Conservation (phyloP, 225 moss, liverwort and hornwort species). For the Takakia lepidozioides region DNA sequence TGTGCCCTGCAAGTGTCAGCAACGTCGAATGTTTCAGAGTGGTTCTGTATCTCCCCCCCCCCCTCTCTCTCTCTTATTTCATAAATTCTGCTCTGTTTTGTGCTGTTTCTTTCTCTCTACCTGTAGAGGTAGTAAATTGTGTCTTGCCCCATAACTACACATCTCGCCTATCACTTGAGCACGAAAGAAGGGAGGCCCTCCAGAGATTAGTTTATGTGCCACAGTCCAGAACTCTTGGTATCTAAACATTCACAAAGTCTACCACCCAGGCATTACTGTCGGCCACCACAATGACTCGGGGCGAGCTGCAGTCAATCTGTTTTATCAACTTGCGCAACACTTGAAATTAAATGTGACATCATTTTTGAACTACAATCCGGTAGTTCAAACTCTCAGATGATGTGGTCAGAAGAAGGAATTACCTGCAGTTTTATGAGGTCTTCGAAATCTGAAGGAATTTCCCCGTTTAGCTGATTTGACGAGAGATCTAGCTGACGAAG, state of each 20-base stretch:
- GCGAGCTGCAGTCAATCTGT: no score
- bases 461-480: slow-evolving; percentile 21
- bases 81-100: slow-evolving; percentile 5
- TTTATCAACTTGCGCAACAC: no score
- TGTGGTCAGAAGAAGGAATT: background rate
- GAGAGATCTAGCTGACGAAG: slow-evolving; percentile 31
- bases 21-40: background rate
- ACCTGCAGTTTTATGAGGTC: slow-evolving; percentile 27
- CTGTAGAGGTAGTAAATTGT: background rate
- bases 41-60: background rate
- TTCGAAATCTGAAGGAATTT: slow-evolving; percentile 31
- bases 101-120: background rate
- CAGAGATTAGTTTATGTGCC: no score
- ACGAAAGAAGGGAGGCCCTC: no score
- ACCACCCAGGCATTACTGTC: background rate
- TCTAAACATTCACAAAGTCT: background rate
- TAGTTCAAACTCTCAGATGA: background rate
- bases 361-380: background rate
- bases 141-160: background rate
- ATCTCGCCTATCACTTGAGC: no score
- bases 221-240: no score
- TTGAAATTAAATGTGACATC: background rate
- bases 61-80: background rate
- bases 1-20: slow-evolving; percentile 17
- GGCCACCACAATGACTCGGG: no score